Evolutionary conservation across 225 moss, liverwort and hornwort genomes (phyloP).

Genomic region (Physcomitrellopsis africana): DNA sequence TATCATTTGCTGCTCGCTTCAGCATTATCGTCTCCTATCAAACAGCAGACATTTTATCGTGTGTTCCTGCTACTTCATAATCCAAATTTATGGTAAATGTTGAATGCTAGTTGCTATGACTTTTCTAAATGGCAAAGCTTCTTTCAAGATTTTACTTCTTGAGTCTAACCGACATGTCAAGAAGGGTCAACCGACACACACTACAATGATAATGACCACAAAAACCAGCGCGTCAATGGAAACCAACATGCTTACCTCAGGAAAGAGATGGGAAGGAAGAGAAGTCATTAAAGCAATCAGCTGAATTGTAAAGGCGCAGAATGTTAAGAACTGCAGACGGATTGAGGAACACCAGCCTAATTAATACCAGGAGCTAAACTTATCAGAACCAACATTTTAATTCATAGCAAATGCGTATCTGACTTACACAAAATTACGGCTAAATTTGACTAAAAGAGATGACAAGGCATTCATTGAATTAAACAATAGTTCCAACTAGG

Average conservation of each 20-base stretch:
- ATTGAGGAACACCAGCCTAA: constrained; percentile 19
- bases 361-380: too few species aligned
- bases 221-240: not conserved
- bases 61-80: constrained; percentile 2
- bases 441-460: not conserved
- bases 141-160: not conserved
- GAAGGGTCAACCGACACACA: not conserved
- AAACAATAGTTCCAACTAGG: constrained; percentile 6
- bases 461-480: constrained; percentile 17
- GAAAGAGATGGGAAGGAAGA: constrained; percentile 48
- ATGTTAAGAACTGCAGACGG: constrained; percentile 44
- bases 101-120: constrained; percentile 8
- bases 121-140: not conserved
- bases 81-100: constrained; percentile 6
- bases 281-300: constrained; percentile 36
- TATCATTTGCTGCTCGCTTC: constrained; percentile 48
- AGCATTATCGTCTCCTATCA: constrained; percentile 37
- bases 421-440: constrained; percentile 10
- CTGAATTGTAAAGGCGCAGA: constrained; percentile 54
- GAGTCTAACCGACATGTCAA: not conserved
- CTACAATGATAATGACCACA: constrained; percentile 10
- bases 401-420: not conserved
- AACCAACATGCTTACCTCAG: constrained; percentile 37
- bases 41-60: constrained; percentile 9
- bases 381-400: constrained; percentile 12